phyloP scores from a whole-genome alignment of 164 flowering plant species.

The Liquidambar formosana region DNA sequence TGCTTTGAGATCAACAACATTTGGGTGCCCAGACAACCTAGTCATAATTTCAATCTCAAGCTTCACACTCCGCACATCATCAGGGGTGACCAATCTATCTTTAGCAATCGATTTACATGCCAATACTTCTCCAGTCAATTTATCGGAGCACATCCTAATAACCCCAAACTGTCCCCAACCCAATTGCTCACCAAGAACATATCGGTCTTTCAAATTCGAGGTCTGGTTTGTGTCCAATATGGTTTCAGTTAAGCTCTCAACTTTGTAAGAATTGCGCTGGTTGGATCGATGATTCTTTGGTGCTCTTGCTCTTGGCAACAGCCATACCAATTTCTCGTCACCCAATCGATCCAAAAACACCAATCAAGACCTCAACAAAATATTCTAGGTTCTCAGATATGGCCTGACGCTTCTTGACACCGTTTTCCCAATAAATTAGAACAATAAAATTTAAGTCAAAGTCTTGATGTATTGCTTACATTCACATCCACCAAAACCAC shows the following conservation, averaged over 20 bases:
- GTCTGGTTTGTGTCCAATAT: conserved; percentile 27
- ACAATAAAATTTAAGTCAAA: conserved; percentile 25
- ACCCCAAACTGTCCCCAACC: conserved; percentile 49
- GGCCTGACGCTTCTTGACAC: background rate
- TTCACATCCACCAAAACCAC: conserved; percentile 6
- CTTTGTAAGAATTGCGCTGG: conserved; percentile 43
- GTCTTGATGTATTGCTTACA: background rate
- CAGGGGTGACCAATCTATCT: conserved; percentile 34
- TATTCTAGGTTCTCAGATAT: background rate
- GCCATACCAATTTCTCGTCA: conserved; percentile 45
- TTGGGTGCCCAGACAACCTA: conserved; percentile 40
- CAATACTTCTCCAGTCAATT: conserved; percentile 35
- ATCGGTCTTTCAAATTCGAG: conserved; percentile 25
- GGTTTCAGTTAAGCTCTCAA: conserved; percentile 22
- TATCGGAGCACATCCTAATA: conserved; percentile 37
- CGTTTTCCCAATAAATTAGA: conserved; percentile 8
- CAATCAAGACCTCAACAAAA: conserved; percentile 7
- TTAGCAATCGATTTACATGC: conserved; percentile 50
- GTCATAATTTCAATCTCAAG: conserved; percentile 44
- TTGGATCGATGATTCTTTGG: conserved; percentile 14
- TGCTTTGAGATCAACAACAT: conserved; percentile 45
- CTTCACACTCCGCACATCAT: conserved; percentile 37
- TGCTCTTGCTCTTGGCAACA: conserved; percentile 61
- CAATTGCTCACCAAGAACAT: conserved; percentile 33
- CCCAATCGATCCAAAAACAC: conserved; percentile 10